Conservation (phyloP, 2,329 filamentous ascomycete species). For the Pestalotiopsis sp. region DNA sequence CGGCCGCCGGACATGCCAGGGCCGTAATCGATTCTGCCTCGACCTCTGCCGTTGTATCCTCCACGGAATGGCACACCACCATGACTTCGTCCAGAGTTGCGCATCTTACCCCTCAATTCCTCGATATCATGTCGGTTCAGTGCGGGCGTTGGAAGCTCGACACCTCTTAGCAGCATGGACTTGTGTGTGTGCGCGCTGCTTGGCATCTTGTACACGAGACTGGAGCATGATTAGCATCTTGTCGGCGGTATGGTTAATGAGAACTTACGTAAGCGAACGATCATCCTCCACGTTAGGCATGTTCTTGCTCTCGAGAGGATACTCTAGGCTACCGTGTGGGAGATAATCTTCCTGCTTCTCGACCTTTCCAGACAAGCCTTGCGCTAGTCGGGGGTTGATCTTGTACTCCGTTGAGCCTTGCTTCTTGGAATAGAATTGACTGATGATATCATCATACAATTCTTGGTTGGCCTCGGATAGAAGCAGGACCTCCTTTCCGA, state of each 20-base stretch:
- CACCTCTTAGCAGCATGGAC: constrained; percentile 88
- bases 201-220: constrained; percentile 85
- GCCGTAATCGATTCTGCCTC: constrained; percentile 32
- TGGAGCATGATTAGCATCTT: constrained; percentile 40
- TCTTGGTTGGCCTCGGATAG: constrained; percentile 77
- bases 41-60: constrained; percentile 24
- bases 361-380: constrained; percentile 77
- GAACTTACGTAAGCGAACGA: constrained; percentile 75
- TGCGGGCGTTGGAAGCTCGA: constrained; percentile 69
- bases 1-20: constrained; percentile 27
- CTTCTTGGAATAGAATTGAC: constrained; percentile 90
- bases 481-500: constrained; percentile 79
- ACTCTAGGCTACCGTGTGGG: constrained; percentile 78
- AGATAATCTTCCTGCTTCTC: constrained; percentile 83
- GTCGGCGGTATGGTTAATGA: constrained; percentile 3
- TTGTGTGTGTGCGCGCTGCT: constrained; percentile 74
- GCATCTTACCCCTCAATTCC: constrained; percentile 64
- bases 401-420: constrained; percentile 66
- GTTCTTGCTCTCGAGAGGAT: constrained; percentile 69
- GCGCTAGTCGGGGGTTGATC: constrained; percentile 73
- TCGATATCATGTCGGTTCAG: constrained; percentile 78
- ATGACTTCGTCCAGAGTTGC: constrained; percentile 66
- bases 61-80: constrained; percentile 63
- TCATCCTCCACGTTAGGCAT: constrained; percentile 83
- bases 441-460: constrained; percentile 81